Conservation (phyloP, 1,139 yeast genomes). For the Candida dubliniensis region DNA sequence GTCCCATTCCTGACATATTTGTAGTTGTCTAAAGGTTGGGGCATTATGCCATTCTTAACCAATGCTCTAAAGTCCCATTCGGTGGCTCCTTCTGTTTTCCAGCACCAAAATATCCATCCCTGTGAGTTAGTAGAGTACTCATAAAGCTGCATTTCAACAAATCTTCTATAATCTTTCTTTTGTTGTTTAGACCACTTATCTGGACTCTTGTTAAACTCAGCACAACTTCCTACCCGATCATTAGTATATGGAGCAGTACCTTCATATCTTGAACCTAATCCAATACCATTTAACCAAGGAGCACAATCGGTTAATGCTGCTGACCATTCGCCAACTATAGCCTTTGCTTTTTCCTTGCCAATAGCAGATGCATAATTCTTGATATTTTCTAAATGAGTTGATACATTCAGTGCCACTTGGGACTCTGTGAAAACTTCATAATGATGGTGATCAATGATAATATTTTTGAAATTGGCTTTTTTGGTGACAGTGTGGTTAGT, state of each 20-base stretch:
- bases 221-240: conserved; percentile 33
- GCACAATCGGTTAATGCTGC: conserved; percentile 96
- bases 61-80: conserved; percentile 65
- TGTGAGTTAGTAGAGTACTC: conserved; percentile 29
- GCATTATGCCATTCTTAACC: conserved; percentile 51
- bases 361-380: conserved; percentile 38
- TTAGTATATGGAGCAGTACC: conserved; percentile 42
- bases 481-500: conserved; percentile 13
- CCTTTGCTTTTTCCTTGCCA: conserved; percentile 45
- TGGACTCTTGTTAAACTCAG: conserved; percentile 27
- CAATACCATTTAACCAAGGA: conserved; percentile 88
- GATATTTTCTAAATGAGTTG: conserved; percentile 39
- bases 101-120: conserved; percentile 55
- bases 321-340: conserved; percentile 86
- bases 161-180: conserved; percentile 51
- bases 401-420: conserved; percentile 32
- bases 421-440: conserved; percentile 56
- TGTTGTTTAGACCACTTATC: conserved; percentile 34
- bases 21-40: conserved; percentile 56
- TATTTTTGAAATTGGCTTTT: conserved; percentile 30
- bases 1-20: conserved; percentile 41
- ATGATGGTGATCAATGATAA: conserved; percentile 64
- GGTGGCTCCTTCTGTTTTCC: conserved; percentile 53
- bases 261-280: conserved; percentile 82
- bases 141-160: conserved; percentile 37